Evolutionary conservation across 2,329 filamentous ascomycete genomes (phyloP).

Genomic region (Sphaerostilbella broomeana): DNA sequence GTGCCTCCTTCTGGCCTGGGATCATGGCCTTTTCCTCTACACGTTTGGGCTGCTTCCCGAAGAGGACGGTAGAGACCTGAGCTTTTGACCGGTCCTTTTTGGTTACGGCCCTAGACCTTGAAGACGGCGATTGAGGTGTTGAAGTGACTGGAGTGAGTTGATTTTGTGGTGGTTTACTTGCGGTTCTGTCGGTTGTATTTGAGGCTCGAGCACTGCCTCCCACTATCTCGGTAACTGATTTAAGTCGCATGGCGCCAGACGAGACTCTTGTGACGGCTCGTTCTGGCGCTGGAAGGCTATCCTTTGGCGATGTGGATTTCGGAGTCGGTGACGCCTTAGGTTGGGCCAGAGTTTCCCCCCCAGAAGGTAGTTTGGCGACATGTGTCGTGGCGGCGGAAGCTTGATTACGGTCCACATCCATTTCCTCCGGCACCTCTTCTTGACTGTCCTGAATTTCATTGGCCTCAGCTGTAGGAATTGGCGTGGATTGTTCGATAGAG

Average conservation of each 20-base stretch:
- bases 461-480: conserved; percentile 17
- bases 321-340: conserved; percentile 9
- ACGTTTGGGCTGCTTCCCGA: conserved; percentile 58
- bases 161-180: conserved; percentile 24
- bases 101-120: conserved; percentile 29
- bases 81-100: conserved; percentile 54
- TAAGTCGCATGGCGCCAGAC: conserved; percentile 63
- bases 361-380: too few relatives aligned
- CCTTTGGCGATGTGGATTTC: conserved; percentile 11
- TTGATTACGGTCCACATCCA: conserved; percentile 30
- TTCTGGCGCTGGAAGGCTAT: conserved; percentile 24
- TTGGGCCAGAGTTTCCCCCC: too few relatives aligned
- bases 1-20: conserved; percentile 34
- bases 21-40: conserved; percentile 41
- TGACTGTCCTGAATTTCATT: conserved; percentile 30
- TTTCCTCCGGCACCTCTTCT: conserved; percentile 26
- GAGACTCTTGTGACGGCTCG: conserved; percentile 64
- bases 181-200: conserved; percentile 29
- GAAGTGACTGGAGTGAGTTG: conserved; percentile 37
- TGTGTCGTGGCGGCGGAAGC: too few relatives aligned
- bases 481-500: too few relatives aligned
- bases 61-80: conserved; percentile 69
- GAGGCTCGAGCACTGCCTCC: conserved; percentile 45
- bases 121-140: conserved; percentile 37
- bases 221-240: conserved; percentile 67